Base-by-base conservation (phyloP, 1,284 basidiomycete species). In the Papiliotrema flavescens region DNA sequence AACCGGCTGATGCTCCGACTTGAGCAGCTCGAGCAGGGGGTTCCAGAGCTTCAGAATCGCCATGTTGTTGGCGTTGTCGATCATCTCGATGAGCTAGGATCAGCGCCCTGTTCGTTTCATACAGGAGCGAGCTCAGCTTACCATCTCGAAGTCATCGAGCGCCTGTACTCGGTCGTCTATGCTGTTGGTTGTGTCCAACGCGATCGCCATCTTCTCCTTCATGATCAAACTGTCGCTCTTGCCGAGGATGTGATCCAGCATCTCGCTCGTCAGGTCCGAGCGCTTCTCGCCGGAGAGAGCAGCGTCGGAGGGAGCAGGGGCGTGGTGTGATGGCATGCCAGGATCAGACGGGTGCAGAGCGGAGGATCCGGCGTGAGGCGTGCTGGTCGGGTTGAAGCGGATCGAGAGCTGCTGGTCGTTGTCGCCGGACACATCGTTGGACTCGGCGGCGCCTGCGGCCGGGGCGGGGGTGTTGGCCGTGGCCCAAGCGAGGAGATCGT, bases 31-130 rank as follows among this genome's bases (percentile, higher is more conserved):
- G 40, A 94, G 83, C 2, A 98, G 71, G 0, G 89, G 85, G 49
- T 84, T 81, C 94, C 95, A 98, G 77, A 98, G 84, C 57, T 86
- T 83, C 65, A 98, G 77, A 53, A 85, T 85, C 53, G 84, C 83
- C 49, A 98, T 81, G 78, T 98, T 86, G 71, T 93, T 97, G 2
- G 95, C 94, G 74, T 98, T 98, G 70, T 98, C 95, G 54, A 98
- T 91, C 45, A 85, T 83, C 73, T 98, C 93, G 61, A 97, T 83
- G 24, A 98, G 80, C 91, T 92, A 64, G 17, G 34, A 39, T 49
- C n/a, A 50, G 40, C 48, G 3, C 9, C 15, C 14, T 22, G 23
- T 24, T 43, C 7, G 11, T 5, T 32, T 23, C 24, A 8, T 4
- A 4, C 37, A 17, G 24, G 6, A 13, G 2, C n/a, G 24, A 8